Base-by-base conservation (phyloP, 192 early-diverging fungal genomes). In the Phlyctochytrium planicorne region DNA sequence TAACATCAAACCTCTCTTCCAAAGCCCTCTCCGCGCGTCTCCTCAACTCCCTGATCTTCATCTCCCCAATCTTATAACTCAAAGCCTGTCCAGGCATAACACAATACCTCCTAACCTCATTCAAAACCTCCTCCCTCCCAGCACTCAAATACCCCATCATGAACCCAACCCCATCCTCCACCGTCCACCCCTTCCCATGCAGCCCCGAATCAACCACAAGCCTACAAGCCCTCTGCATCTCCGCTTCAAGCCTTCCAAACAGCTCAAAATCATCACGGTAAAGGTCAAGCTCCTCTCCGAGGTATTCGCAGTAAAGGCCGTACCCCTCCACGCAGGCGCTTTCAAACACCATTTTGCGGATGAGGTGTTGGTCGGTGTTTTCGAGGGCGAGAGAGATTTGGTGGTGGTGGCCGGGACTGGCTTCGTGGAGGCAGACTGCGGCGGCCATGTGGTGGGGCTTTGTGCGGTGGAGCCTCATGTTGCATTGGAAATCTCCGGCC, bases 201-300 rank as follows among this genome's bases (percentile, higher is more conserved):
- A 80, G 63, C 2, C 71, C 78, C 29, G 78, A 76, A 47, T 80
- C 78, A 3, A 80, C 75, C 2, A 76, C 78, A 10, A 80, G 53
- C n/a, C 78, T 65, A 35, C 75, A 47, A 2, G 78, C 78, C n/a
- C 78, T 60, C 30, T 56, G 66, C 74, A 76, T 76, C 47, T 80
- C 78, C 0, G 67, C 12, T 55, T 80, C 74, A 34, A 80, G 40
- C 16, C 72, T 32, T 3, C 76, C 76, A 62, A 67, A 75, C 23
- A 57, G 50, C 25, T 68, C 52, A 20, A 78, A 52, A 10, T 69
- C 60, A 59, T 69, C 67, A 25, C 30, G 35, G 62, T 78, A 78
- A 33, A 78, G 34, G 16, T 66, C 73, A 68, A 78, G 62, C 64
- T 78, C 72, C 53, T 71, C 68, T 24, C 72, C 77, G 2, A 74